Conservation (phyloP, 805 yeast genomes). For the Lipomyces lipofer region DNA sequence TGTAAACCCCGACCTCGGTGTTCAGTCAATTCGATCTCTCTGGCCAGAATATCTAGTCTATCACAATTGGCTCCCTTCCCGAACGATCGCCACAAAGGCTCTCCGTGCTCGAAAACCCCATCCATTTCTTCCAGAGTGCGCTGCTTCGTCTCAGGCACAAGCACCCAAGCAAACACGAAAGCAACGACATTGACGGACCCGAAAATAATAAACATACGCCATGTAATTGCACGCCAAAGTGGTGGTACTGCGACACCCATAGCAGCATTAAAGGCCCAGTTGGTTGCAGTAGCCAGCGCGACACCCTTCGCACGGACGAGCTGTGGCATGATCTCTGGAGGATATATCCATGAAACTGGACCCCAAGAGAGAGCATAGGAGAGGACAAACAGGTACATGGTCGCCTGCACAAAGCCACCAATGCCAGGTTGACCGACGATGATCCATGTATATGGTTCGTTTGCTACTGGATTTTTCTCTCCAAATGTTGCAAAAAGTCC, state of each 20-base stretch:
- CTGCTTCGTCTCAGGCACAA: slow-evolving; percentile 25
- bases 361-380: slow-evolving; percentile 30
- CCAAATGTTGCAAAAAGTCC: slow-evolving; percentile 41
- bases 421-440: no score
- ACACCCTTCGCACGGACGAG: slow-evolving; percentile 70
- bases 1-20: not conserved
- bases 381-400: slow-evolving; percentile 29
- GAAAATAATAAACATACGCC: slow-evolving; percentile 39
- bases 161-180: slow-evolving; percentile 27
- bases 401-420: no score
- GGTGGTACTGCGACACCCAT: no score
- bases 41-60: not conserved
- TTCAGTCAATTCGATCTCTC: not conserved
- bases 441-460: slow-evolving; percentile 26
- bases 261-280: no score
- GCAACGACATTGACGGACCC: slow-evolving; percentile 34
- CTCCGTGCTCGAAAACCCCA: slow-evolving; percentile 13
- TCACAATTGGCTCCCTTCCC: not conserved
- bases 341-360: slow-evolving; percentile 52
- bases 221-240: slow-evolving; percentile 39
- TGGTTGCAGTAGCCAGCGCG: slow-evolving; percentile 61
- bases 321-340: slow-evolving; percentile 63
- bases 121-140: slow-evolving; percentile 28
- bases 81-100: not conserved
- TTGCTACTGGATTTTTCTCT: slow-evolving; percentile 41